These are phyloP conservation scores for Neoboletus brunneissimus DNA, from an alignment of 768 basidiomycete species.

Conservation along the genomic window DNA sequence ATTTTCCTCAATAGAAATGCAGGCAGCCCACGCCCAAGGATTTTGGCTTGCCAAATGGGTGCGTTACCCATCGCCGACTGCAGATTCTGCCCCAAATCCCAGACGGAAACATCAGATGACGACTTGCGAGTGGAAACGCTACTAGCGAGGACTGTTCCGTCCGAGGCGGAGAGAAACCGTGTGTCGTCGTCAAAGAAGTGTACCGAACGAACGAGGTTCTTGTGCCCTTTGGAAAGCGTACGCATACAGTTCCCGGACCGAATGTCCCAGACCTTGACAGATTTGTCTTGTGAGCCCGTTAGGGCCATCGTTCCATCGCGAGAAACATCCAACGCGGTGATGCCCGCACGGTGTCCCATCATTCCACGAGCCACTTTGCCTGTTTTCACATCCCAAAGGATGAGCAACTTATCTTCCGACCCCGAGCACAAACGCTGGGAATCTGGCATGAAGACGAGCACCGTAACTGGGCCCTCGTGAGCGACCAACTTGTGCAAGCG, in stretches of 20 bases:
- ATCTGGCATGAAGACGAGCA: conserved; percentile 14
- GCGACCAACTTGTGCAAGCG: background rate
- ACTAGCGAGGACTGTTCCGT: background rate
- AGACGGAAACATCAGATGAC: conserved; percentile 2
- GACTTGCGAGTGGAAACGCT: background rate
- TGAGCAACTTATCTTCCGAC: conserved; percentile 15
- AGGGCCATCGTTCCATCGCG: conserved; percentile 12
- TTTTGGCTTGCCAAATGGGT: conserved; percentile 4
- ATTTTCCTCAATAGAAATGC: background rate
- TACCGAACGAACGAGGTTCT: conserved; percentile 1
- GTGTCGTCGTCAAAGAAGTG: conserved; percentile 8
- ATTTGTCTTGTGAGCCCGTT: conserved; percentile 18
- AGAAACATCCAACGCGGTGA: conserved; percentile 11
- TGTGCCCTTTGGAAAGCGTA: conserved; percentile 8
- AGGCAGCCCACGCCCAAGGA: background rate
- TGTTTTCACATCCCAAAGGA: conserved; percentile 13
- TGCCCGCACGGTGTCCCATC: conserved; percentile 14
- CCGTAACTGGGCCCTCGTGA: conserved; percentile 11
- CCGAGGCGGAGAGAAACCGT: conserved; percentile 4
- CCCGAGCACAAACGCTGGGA: conserved; percentile 17
- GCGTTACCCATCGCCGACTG: background rate
- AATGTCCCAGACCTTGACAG: conserved; percentile 20
- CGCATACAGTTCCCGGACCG: conserved; percentile 8
- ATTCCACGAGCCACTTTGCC: conserved; percentile 8
- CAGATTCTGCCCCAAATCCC: background rate